Evolutionary conservation across 495 filamentous ascomycete genomes (phyloP).

Genomic region (Neurospora cerealis): DNA sequence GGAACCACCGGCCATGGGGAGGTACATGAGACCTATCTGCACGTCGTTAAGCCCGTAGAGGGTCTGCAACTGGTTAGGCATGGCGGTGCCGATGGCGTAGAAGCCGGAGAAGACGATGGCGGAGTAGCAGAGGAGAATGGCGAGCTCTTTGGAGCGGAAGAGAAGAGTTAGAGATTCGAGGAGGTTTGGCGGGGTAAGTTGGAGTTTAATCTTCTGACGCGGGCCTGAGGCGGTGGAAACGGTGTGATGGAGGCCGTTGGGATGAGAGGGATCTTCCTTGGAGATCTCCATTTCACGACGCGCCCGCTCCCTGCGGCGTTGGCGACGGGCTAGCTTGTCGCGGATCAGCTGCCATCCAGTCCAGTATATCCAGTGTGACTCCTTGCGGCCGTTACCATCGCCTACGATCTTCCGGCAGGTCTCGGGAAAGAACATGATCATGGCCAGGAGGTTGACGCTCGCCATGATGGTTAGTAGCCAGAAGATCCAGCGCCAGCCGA

Average conservation of each 20-base stretch:
- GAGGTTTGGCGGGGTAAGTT: constrained; percentile 45
- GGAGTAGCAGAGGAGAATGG: constrained; percentile 46
- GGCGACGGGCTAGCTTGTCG: neutral
- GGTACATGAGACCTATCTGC: constrained; percentile 47
- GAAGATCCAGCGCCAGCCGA: constrained; percentile 61
- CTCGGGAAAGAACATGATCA: constrained; percentile 46
- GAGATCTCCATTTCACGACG: neutral
- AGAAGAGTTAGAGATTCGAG: constrained; percentile 50
- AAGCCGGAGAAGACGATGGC: constrained; percentile 50
- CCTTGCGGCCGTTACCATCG: constrained; percentile 46
- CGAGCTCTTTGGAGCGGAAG: constrained; percentile 46
- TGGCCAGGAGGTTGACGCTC: constrained; percentile 28
- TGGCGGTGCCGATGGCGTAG: constrained; percentile 46
- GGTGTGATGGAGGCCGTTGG: neutral
- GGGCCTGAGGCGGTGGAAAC: neutral
- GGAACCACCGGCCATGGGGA: constrained; percentile 51
- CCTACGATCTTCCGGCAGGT: constrained; percentile 56
- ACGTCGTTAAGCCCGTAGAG: constrained; percentile 50
- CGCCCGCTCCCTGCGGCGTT: neutral
- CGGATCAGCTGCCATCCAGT: constrained; percentile 28
- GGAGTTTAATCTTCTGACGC: constrained; percentile 14
- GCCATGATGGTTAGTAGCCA: constrained; percentile 53
- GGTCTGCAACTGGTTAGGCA: constrained; percentile 37
- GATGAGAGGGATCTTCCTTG: neutral
- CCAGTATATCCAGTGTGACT: constrained; percentile 20